phyloP scores from a whole-genome alignment of 176 grass and related monocot genomes.

The Bothriochloa decipiens region DNA sequence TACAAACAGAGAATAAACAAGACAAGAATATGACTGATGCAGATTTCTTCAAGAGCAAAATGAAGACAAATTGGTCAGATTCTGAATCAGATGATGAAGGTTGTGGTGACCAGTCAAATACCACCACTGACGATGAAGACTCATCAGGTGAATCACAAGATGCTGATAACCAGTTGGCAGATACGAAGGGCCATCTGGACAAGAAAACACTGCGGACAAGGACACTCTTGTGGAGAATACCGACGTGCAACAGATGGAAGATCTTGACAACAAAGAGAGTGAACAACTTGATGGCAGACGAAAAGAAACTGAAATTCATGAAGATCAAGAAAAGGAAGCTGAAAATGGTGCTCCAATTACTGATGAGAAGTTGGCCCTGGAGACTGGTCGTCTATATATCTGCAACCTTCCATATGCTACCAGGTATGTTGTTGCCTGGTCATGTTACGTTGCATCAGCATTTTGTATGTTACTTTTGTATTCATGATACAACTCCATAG shows the following conservation, averaged over 20 bases:
- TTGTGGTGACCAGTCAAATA: slow-evolving; percentile 44
- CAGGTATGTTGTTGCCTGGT: slow-evolving; percentile 51
- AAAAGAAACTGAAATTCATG: slow-evolving; percentile 42
- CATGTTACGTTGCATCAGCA: slow-evolving; percentile 10
- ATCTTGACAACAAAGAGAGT: slow-evolving; percentile 41
- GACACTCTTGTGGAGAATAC: slow-evolving; percentile 9
- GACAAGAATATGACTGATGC: slow-evolving; percentile 62
- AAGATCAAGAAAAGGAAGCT: slow-evolving; percentile 47
- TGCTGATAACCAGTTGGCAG: slow-evolving; percentile 25
- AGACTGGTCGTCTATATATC: slow-evolving; percentile 85
- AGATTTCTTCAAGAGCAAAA: slow-evolving; percentile 91
- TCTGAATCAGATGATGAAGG: slow-evolving; percentile 74
- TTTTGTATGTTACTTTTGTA: slow-evolving; percentile 25
- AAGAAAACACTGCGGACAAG: slow-evolving; percentile 34
- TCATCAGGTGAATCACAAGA: slow-evolving; percentile 41
- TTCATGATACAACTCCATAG: slow-evolving; percentile 28
- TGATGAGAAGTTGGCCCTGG: slow-evolving; percentile 82
- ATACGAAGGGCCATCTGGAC: slow-evolving; percentile 40
- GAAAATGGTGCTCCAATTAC: slow-evolving; percentile 50
- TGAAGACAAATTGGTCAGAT: slow-evolving; percentile 96
- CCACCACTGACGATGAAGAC: slow-evolving; percentile 32
- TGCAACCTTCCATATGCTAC: slow-evolving; percentile 94
- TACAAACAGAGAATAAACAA: slow-evolving; percentile 41
- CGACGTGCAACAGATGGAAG: slow-evolving; percentile 29
- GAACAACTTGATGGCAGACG: slow-evolving; percentile 33